Evolutionary conservation across 2,329 filamentous ascomycete genomes (phyloP).

Genomic region (Hymenotorrendiella dingleyae): DNA sequence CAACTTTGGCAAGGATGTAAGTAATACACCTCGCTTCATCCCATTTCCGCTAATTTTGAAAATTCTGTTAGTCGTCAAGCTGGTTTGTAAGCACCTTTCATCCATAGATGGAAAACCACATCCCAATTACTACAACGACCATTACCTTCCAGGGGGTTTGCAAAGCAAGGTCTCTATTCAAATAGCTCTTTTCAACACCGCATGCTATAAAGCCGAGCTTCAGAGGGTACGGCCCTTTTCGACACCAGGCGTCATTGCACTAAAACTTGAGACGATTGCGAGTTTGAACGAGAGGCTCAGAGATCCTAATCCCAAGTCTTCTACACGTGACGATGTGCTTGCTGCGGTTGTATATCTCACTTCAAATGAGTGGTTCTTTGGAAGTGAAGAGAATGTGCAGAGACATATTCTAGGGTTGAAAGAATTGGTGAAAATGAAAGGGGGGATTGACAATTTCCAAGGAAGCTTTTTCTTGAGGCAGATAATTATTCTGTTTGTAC

Average conservation of each 20-base stretch:
- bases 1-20: constrained; percentile 45
- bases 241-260: constrained; percentile 10
- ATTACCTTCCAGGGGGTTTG: constrained; percentile 42
- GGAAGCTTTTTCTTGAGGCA: constrained; percentile 43
- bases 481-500: constrained; percentile 43
- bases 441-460: constrained; percentile 41
- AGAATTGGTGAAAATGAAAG: constrained; percentile 43
- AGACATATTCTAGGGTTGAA: constrained; percentile 42
- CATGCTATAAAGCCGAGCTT: constrained; percentile 46
- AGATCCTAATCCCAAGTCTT: constrained; percentile 26
- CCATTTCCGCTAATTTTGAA: not conserved
- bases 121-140: constrained; percentile 38
- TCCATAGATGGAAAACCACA: constrained; percentile 44
- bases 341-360: constrained; percentile 44
- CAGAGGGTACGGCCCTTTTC: constrained; percentile 35
- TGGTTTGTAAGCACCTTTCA: constrained; percentile 45
- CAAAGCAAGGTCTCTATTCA: constrained; percentile 45
- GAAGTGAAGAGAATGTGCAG: constrained; percentile 38
- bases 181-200: constrained; percentile 44
- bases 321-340: constrained; percentile 41
- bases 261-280: constrained; percentile 31
- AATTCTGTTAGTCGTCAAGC: constrained; percentile 37
- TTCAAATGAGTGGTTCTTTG: constrained; percentile 50
- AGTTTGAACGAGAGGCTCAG: constrained; percentile 44
- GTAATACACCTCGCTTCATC: constrained; percentile 11